Evolutionary conservation across 192 early-diverging fungal species (phyloP).

Genomic region (Backusella mclennaniae): DNA sequence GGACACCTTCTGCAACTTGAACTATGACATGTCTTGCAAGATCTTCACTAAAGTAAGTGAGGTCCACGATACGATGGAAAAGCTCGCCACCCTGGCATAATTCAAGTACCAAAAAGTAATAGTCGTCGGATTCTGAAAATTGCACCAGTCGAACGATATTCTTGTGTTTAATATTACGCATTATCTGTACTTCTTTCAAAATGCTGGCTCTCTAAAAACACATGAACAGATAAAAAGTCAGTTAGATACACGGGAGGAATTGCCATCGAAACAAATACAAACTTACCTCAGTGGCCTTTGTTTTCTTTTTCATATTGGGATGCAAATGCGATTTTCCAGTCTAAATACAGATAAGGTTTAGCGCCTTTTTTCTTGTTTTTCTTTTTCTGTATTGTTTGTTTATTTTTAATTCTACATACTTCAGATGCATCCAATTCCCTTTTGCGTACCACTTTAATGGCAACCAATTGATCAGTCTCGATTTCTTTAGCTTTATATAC

Average conservation of each 20-base stretch:
- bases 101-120: constrained; percentile 82
- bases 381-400: neutral
- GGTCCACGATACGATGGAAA: constrained; percentile 81
- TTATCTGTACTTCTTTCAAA: constrained; percentile 84
- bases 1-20: constrained; percentile 82
- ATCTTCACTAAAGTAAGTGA: constrained; percentile 80
- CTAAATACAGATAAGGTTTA: constrained; percentile 1
- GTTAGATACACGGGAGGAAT: neutral
- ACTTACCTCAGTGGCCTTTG: constrained; percentile 31
- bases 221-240: neutral
- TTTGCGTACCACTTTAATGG: constrained; percentile 84
- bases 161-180: constrained; percentile 73
- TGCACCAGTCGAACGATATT: constrained; percentile 76
- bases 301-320: constrained; percentile 38
- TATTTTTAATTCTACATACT: constrained; percentile 34
- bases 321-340: constrained; percentile 32
- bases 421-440: constrained; percentile 68
- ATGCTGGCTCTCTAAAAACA: constrained; percentile 62
- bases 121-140: constrained; percentile 73
- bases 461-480: constrained; percentile 64
- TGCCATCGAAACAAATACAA: neutral
- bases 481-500: constrained; percentile 75
- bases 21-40: constrained; percentile 79
- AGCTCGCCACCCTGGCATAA: constrained; percentile 87
- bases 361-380: neutral